phyloP scores from a whole-genome alignment of 306 rosid species.

The Dalbergia cultrata region DNA sequence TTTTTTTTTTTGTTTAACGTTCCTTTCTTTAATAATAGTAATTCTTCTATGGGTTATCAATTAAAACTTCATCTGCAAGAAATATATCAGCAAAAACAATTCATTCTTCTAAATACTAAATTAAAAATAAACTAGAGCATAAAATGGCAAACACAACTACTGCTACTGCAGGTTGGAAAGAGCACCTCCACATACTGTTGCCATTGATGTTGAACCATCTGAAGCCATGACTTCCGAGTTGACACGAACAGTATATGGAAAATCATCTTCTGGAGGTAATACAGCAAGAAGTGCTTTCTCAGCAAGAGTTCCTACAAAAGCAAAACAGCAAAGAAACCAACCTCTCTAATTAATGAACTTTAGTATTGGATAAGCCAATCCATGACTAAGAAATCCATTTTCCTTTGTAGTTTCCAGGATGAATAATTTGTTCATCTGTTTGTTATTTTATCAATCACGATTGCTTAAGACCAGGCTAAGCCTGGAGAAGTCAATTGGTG shows the following conservation, averaged over 20 bases:
- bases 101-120: slow-evolving; percentile 25
- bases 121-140: slow-evolving; percentile 30
- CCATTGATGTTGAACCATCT: slow-evolving; percentile 99
- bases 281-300: slow-evolving; percentile 98
- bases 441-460: slow-evolving; percentile 10
- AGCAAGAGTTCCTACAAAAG: slow-evolving; percentile 85
- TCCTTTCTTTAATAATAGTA: slow-evolving; percentile 5
- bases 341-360: slow-evolving; percentile 4
- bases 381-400: not conserved
- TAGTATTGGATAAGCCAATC: slow-evolving; percentile 14
- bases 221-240: slow-evolving; percentile 98
- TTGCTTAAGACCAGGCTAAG: not conserved
- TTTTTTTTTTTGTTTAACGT: slow-evolving; percentile 7
- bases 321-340: slow-evolving; percentile 37
- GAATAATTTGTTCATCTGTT: slow-evolving; percentile 1
- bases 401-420: slow-evolving; percentile 1
- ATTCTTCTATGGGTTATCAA: not conserved
- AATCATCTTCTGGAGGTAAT: slow-evolving; percentile 86
- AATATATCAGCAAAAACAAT: slow-evolving; percentile 4
- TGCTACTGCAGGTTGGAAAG: slow-evolving; percentile 6
- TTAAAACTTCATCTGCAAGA: slow-evolving; percentile 27
- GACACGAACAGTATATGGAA: slow-evolving; percentile 88
- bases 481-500: slow-evolving; percentile 17
- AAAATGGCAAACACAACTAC: slow-evolving; percentile 8
- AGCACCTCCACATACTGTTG: slow-evolving; percentile 97